Evolutionary conservation across 768 basidiomycete species (phyloP).

Genomic region (Erythrobasidium yunnanense): DNA sequence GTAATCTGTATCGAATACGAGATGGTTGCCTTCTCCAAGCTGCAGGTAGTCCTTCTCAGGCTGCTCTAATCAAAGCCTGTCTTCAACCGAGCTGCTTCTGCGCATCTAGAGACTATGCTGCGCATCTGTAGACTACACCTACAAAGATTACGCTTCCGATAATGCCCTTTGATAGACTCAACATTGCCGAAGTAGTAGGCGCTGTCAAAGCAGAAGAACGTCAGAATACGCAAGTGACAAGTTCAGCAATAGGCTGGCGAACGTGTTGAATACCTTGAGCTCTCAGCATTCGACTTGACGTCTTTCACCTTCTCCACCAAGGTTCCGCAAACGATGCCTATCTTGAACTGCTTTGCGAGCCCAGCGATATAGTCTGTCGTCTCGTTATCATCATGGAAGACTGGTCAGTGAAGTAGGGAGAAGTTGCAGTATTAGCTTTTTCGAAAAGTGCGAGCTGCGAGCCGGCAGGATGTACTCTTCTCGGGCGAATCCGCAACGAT

Average conservation of each 20-base stretch:
- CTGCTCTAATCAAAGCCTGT: neutral
- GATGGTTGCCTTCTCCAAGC: conserved; percentile 30
- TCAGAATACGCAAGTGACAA: too few relatives aligned
- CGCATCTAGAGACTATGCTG: too few relatives aligned
- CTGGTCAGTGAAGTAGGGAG: neutral
- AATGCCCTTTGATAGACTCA: conserved; percentile 30
- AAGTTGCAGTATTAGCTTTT: neutral
- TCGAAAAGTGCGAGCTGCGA: neutral
- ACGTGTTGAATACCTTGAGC: conserved; percentile 31
- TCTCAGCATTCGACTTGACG: conserved; percentile 3
- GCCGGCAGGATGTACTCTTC: neutral
- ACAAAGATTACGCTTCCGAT: conserved; percentile 25
- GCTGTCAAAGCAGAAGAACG: too few relatives aligned
- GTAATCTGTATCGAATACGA: conserved; percentile 34
- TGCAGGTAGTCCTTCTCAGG: conserved; percentile 35
- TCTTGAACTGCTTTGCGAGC: conserved; percentile 29
- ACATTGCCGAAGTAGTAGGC: conserved; percentile 32
- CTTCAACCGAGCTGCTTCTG: neutral
- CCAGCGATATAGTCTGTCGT: neutral
- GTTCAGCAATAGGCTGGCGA: neutral
- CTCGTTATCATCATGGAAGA: conserved; percentile 3
- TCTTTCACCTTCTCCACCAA: conserved; percentile 33
- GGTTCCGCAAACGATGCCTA: conserved; percentile 36
- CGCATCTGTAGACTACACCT: neutral
- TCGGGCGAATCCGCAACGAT: conserved; percentile 14